Base-by-base conservation (phyloP, 2,329 filamentous ascomycete genomes). In the Phyllosticta capitalensis region DNA sequence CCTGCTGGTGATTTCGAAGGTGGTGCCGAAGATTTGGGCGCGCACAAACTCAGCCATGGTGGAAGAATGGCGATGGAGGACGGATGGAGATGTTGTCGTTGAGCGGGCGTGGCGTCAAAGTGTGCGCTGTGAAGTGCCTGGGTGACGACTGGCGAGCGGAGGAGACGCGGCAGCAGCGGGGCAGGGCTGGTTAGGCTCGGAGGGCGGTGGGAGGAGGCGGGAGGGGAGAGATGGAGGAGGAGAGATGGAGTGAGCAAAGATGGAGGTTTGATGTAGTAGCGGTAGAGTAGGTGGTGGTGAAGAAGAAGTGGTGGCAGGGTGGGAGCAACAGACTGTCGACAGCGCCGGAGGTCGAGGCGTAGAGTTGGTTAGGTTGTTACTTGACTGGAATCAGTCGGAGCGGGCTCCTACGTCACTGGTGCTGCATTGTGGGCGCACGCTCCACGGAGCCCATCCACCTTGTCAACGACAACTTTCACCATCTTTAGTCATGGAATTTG, bases 1-100 rank as follows among this genome's bases (percentile, higher is more conserved):
- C 91, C 94, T 89, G 78, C 92, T 96, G 68, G 94, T 99, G 78
- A 97, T 97, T 84, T 99, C 94, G 74, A 99, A 99, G 68, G 94
- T 97, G 64, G 94, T 99, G 74, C 94, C 94, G 74, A 99, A 99
- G 76, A 99, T 97, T 83, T 97, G 92, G 74, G 92, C 92, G 78
- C 94, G 89, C 73, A 99, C 90, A 78, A 99, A 99, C 83, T 99
- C 94, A 75, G 94, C 94, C 94, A 99, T 97, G 75, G 72, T 86
- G 83, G 38, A 45, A 45, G 38, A 53, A 49, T 49, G 52, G 30
- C 50, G 24, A 49, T 49, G 52, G 58, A 17, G 52, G 26, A 21
- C 38, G 22, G 48, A 20, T 48, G 58, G 28, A 33, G 53, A 48
- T 26, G 52, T 24, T 24, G 52, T 38, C 28, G 26, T n/a, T 28